A percentile compares a stretch with the other conserved stretches of the same genome.
These are phyloP conservation scores for Geotrichum klebahnii DNA, from an alignment of 1,139 yeast species.

Conservation along the genomic window DNA sequence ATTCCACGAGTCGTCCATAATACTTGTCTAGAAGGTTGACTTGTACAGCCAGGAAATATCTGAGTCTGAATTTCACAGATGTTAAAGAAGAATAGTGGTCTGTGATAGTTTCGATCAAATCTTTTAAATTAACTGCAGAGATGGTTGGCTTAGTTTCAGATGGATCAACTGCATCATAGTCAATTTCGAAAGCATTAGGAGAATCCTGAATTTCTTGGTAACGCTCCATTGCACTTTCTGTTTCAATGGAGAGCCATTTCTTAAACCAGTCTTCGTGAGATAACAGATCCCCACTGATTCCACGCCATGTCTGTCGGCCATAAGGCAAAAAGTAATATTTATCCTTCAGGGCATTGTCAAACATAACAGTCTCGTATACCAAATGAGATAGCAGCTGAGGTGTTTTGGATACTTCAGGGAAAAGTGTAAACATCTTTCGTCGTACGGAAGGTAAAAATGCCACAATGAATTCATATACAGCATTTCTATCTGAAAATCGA, in stretches of 20 bases:
- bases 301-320: conserved; percentile 48
- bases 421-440: conserved; percentile 44
- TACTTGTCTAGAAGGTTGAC: conserved; percentile 60
- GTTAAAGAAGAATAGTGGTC: conserved; percentile 55
- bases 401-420: conserved; percentile 42
- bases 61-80: conserved; percentile 60
- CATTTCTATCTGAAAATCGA: conserved; percentile 31
- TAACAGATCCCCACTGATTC: conserved; percentile 56
- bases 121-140: conserved; percentile 59
- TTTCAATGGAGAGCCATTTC: conserved; percentile 68
- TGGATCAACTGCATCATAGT: conserved; percentile 53
- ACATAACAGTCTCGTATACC: conserved; percentile 54
- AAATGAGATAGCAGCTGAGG: conserved; percentile 58
- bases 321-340: conserved; percentile 56
- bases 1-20: conserved; percentile 47
- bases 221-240: conserved; percentile 40
- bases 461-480: conserved; percentile 52
- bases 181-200: conserved; percentile 56
- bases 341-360: conserved; percentile 54
- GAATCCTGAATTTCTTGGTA: conserved; percentile 56
- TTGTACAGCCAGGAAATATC: conserved; percentile 68
- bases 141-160: conserved; percentile 56
- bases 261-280: conserved; percentile 43
- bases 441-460: conserved; percentile 52
- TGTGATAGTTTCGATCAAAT: conserved; percentile 64